These are phyloP conservation scores for Vitis rupestris DNA, from an alignment of 164 flowering plant genomes.

Conservation along the genomic window DNA sequence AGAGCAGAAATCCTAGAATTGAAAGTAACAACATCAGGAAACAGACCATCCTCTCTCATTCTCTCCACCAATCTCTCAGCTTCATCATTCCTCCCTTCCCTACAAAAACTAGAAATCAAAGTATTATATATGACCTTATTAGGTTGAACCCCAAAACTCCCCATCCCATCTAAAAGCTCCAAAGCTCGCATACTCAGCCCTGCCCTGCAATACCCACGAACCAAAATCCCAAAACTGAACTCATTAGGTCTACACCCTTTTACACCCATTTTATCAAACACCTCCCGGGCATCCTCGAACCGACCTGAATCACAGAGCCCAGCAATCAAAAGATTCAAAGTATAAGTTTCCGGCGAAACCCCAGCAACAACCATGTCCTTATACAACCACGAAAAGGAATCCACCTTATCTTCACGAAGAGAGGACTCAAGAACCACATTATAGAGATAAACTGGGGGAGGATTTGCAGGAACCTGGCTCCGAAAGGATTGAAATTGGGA, in stretches of 20 bases:
- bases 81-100: constrained; percentile 62
- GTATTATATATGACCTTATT: constrained; percentile 77
- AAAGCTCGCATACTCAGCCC: constrained; percentile 44
- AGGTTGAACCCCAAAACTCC: constrained; percentile 40
- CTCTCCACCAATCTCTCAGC: constrained; percentile 79
- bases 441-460: constrained; percentile 57
- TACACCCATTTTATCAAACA: constrained; percentile 82
- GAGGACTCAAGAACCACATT: constrained; percentile 56
- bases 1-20: constrained; percentile 89
- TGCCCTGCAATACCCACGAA: constrained; percentile 74
- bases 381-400: constrained; percentile 57
- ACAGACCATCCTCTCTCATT: constrained; percentile 64
- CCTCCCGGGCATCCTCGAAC: constrained; percentile 57
- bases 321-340: constrained; percentile 66
- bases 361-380: constrained; percentile 63
- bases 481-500: constrained; percentile 63
- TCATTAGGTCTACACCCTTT: constrained; percentile 81
- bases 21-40: constrained; percentile 85
- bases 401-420: constrained; percentile 30
- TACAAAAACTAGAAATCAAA: constrained; percentile 71
- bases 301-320: constrained; percentile 62
- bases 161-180: constrained; percentile 63
- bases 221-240: constrained; percentile 79
- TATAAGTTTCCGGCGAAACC: constrained; percentile 66
- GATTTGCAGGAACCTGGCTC: constrained; percentile 34